These are phyloP conservation scores for Alternaria sp. DNA, from an alignment of 2,329 filamentous ascomycete species.

Conservation along the genomic window DNA sequence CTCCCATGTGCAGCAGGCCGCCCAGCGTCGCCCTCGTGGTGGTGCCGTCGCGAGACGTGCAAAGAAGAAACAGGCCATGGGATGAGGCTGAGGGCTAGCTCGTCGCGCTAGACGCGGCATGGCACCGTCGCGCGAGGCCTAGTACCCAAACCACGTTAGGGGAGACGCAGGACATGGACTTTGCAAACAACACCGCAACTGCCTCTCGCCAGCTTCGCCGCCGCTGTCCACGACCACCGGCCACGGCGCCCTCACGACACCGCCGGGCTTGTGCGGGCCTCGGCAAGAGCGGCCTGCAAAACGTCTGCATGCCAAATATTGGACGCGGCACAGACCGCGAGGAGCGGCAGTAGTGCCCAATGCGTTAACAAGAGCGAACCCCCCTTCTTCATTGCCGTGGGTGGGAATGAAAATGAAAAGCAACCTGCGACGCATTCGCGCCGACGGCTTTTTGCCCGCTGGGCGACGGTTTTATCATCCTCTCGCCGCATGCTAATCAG, in stretches of 20 bases:
- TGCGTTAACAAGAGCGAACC: constrained; percentile 33
- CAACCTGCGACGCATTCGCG: constrained; percentile 26
- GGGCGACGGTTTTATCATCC: constrained; percentile 2
- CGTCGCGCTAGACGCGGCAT: constrained; percentile 39
- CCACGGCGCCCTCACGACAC: constrained; percentile 17
- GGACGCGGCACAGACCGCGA: constrained; percentile 44
- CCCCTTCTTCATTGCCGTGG: constrained; percentile 30
- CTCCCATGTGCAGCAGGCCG: constrained; percentile 9
- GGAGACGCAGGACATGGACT: constrained; percentile 21
- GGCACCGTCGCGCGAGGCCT: constrained; percentile 30
- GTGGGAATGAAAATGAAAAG: constrained; percentile 26
- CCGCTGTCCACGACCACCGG: neutral
- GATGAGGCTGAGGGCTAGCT: constrained; percentile 44
- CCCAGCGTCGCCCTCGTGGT: constrained; percentile 15
- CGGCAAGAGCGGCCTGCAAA: constrained; percentile 36
- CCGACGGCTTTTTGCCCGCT: constrained; percentile 7
- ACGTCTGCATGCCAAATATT: constrained; percentile 47
- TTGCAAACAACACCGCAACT: constrained; percentile 6
- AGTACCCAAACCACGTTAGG: constrained; percentile 34
- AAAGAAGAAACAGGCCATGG: constrained; percentile 37
- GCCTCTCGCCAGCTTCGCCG: constrained; percentile 9
- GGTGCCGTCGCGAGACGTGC: constrained; percentile 30
- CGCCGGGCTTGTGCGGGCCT: constrained; percentile 24
- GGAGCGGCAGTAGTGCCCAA: constrained; percentile 43
- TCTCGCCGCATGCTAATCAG: constrained; percentile 9